Percentiles rank a stretch among this genome's conserved stretches.
These are phyloP conservation scores for Epichloe uncinata DNA, from an alignment of 2,329 filamentous ascomycete genomes.

Conservation along the genomic window DNA sequence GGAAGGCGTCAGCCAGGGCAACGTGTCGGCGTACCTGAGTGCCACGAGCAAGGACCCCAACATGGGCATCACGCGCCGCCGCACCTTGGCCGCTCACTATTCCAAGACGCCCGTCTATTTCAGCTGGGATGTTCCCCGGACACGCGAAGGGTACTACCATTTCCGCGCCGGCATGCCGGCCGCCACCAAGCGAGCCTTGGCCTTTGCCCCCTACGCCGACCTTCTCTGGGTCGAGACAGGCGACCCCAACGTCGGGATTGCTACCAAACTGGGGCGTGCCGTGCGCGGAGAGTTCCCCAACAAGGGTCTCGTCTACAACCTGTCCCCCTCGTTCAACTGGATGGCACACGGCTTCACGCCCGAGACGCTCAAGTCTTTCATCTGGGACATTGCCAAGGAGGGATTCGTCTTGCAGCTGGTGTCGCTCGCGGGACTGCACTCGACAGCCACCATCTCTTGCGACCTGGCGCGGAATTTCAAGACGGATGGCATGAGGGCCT, in stretches of 20 bases:
- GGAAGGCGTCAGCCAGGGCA: conserved; percentile 49
- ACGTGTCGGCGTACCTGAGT: conserved; percentile 54
- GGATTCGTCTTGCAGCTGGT: conserved; percentile 62
- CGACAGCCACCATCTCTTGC: conserved; percentile 48
- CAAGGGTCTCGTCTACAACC: conserved; percentile 92
- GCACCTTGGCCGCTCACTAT: conserved; percentile 55
- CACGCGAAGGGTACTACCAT: conserved; percentile 88
- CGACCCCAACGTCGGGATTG: conserved; percentile 70
- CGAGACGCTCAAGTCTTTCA: conserved; percentile 72
- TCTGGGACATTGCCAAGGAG: conserved; percentile 90
- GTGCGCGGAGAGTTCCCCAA: conserved; percentile 58
- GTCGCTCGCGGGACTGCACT: conserved; percentile 53
- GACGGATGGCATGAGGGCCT: conserved; percentile 88
- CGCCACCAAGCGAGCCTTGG: conserved; percentile 84
- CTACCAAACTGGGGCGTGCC: conserved; percentile 58
- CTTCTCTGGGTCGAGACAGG: conserved; percentile 96
- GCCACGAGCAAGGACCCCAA: conserved; percentile 51
- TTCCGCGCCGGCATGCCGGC: conserved; percentile 72
- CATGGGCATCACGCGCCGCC: conserved; percentile 65
- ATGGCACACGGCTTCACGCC: conserved; percentile 86
- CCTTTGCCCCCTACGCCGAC: conserved; percentile 85
- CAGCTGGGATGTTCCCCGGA: conserved; percentile 84
- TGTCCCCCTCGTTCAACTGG: conserved; percentile 97
- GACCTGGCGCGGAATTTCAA: conserved; percentile 77
- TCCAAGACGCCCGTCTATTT: conserved; percentile 61